A percentile compares a stretch with the other conserved stretches of the same genome.
Conservation (phyloP, 495 filamentous ascomycete genomes). For the Hypoxylon fuscum region DNA sequence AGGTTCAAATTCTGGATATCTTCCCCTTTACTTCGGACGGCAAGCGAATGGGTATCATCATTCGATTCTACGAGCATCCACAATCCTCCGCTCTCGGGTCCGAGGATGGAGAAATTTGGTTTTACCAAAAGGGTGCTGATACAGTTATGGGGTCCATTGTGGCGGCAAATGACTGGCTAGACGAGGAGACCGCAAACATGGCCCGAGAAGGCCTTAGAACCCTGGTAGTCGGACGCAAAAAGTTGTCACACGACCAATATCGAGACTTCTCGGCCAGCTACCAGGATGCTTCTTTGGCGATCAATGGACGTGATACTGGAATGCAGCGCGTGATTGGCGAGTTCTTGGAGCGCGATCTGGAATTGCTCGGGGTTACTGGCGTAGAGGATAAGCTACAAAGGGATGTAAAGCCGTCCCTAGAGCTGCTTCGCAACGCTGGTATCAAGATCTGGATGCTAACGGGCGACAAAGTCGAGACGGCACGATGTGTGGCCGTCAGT, state of each 20-base stretch:
- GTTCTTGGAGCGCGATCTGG: constrained; percentile 86
- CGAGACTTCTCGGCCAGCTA: constrained; percentile 78
- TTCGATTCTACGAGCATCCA: constrained; percentile 74
- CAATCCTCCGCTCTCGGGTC: constrained; percentile 51
- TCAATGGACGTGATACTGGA: constrained; percentile 78
- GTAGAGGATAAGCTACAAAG: constrained; percentile 96
- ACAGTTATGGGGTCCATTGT: constrained; percentile 97
- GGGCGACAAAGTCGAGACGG: constrained; percentile 98
- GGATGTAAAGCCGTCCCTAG: constrained; percentile 93
- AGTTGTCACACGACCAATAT: constrained; percentile 78
- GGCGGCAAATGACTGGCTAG: constrained; percentile 95
- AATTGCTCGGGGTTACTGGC: constrained; percentile 94
- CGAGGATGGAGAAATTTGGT: constrained; percentile 84
- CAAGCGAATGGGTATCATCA: constrained; percentile 98
- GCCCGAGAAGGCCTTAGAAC: constrained; percentile 95
- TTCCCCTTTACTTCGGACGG: constrained; percentile 98
- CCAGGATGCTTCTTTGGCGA: constrained; percentile 78
- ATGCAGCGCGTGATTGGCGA: constrained; percentile 83
- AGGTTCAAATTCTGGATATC: constrained; percentile 89
- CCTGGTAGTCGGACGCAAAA: constrained; percentile 89
- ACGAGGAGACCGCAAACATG: constrained; percentile 99
- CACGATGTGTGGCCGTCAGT: constrained; percentile 93
- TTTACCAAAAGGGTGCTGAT: constrained; percentile 98
- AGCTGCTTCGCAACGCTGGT: constrained; percentile 96
- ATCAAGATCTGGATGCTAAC: constrained; percentile 99